Base-by-base conservation (phyloP, 176 grass and related monocot genomes). In the Oryza meyeriana region DNA sequence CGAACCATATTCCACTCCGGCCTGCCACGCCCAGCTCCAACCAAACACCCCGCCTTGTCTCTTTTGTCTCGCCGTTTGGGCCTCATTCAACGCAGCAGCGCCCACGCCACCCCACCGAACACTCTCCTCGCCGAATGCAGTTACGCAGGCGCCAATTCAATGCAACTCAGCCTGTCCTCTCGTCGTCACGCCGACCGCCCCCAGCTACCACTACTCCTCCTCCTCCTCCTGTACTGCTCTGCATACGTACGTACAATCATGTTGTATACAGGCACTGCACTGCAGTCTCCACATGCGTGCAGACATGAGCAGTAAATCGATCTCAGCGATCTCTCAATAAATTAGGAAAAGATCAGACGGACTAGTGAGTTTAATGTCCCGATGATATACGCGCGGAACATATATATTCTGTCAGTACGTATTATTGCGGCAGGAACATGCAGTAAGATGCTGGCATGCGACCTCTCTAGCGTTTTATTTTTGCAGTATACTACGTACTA, bases 21-120 rank as follows among this genome's bases (percentile, higher is more conserved):
- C 28, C 70, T 72, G 41, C 40, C 39, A 17, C 10, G 22, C 41
- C 38, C 6, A 0, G 38, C 71, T 32, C 45, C 71, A 13, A 57
- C 32, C 45, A 74, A 74, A 52, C 28, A 8, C 18, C 28, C 44
- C 14, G 69, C 20, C 70, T 75, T 83, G 81, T 75, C 81, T 75
- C 81, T 83, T 52, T 29, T 75, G 81, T 83, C 71, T 83, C 71
- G 71, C 70, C 34, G 39, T 79, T 66, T 47, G 10, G 12, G 74
- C 74, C 74, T 77, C 52, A 30, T 40, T 70, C 67, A 70, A 41
- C 55, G n/a, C n/a, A 25, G 11, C 55, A 25, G 32, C 6, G 48
- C 48, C 48, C 50, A 22, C 50, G 50, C 48, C 48, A 25, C 55
- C 2, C 55, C n/a, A 25, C 55, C 22, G 5, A 8, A 55, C 50